Evolutionary conservation across 768 basidiomycete genomes (phyloP), one percentile per base, ranked within the genome.

Genomic region (Baorangia bicolor): DNA sequence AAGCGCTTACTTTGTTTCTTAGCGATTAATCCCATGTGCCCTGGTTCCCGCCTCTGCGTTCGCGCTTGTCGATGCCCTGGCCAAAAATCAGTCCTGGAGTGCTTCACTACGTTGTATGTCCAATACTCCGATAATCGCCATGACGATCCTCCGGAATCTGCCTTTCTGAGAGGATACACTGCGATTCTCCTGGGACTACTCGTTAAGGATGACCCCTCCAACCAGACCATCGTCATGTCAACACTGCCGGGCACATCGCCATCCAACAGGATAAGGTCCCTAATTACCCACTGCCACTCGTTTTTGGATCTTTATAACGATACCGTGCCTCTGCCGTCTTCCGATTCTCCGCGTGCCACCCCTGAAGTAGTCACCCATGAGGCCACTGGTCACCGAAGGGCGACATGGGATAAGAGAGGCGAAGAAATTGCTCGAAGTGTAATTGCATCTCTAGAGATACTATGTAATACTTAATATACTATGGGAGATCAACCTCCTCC

Each of bases 111-210:
- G 18, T 63, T 90, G 21, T 88, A 86, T 64, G 58, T 66, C 4
- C 73, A 76, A 35, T 75, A 81, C 48, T 58, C 65, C 13, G 47
- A 51, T 43, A 21, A 48, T 38, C 33, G 39, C 45, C 47, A 57
- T 56, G 61, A 59, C 16, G 59, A 60, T 54, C 52, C 43, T 16
- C 66, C 74, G 5, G 79, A 83, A 58, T 67, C 73, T 34, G 75
- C 76, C 13, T 85, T 89, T 59, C 76, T 93, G 8, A 81, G 81
- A 16, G 87, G 88, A 1, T 90, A 92, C 64, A 79, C 90, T 5
- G 83, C 91, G 0, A 82, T 93, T 8, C 79, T 94, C 5, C 80
- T 94, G 45, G 90, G 80, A 10, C 65, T 84, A 6, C 70, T 83
- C 35, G 73, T 76, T 49, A 69, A 70, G 37, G 64, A 70, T 37